Base-by-base conservation (phyloP, 306 rosid genomes). In the Mimosa bimucronata region DNA sequence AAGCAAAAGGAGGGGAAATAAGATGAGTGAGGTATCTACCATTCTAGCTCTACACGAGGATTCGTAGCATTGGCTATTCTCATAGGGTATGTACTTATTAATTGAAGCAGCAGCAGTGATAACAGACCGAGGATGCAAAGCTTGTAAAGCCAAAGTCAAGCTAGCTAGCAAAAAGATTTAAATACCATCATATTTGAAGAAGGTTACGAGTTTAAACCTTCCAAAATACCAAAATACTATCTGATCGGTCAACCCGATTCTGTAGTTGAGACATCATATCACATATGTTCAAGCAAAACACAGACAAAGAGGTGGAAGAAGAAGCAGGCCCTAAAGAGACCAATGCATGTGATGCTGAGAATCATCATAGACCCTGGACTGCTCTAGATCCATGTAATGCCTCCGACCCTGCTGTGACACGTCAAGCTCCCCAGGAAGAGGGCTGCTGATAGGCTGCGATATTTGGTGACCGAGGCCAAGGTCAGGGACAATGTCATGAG, bases 301-400 rank as follows among this genome's bases (percentile, higher is more conserved):
- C 46, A 40, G 31, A 5, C 41, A 72, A 53, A 61, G 44, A 34
- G 10, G 71, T 60, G 69, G 40, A 13, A 29, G 12, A 16, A 14
- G 40, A 4, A 14, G 55, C 21, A 46, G 9, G 42, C 83, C 80
- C 85, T 79, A 94, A 61, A 92, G 97, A 14, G 97, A 90, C 97
- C 98, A 94, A 45, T 86, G 31, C 74, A 69, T 42, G 16, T 69
- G 74, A 23, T 41, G 74, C 74, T 69, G 92, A 72, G 83, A 76
- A 77, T 85, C 77, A 66, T 85, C 91, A 61, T 77, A 91, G 31
- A 80, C 81, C 76, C 90, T 75, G 16, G 91, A 55, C 81, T 88
- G 90, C 77, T 77, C 92, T 28, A 82, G 76, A 69, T 90, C 97
- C 97, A 90, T 85, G 65, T 83, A 86, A 26, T 88, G 91, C 92